Evolutionary conservation across 768 basidiomycete genomes (phyloP), one percentile per base, ranked within the genome.

Genomic region (Ramaria sp.): DNA sequence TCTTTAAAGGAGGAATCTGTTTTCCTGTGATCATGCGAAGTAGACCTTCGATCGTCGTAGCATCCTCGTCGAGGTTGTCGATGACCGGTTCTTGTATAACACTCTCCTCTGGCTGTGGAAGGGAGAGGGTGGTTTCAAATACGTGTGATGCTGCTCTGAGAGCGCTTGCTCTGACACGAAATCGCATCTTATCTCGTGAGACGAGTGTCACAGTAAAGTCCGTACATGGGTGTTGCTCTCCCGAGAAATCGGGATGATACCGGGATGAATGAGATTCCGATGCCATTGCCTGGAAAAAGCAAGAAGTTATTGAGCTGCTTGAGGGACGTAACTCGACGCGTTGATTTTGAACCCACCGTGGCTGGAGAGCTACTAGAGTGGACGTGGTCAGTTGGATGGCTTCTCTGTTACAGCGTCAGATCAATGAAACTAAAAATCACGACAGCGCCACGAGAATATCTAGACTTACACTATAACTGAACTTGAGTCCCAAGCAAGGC

Each of bases 1-100:
- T 75, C 32, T 69, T 66, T 22, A 81, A 65, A 3, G 66, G 64
- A 13, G 73, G 67, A 15, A 84, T 71, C 0, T 78, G 69, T 7
- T 81, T 69, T 8, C 83, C 82, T 48, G 77, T 79, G 24, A 78
- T 70, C 76, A 84, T 81, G 57, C 75, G 75, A 4, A 85, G 69
- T 2, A 85, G 65, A 10, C 70, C 64, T 61, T 81, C 80, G 22
- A 85, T 73, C 0, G 76, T 77, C 39, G 67, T 60, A 5, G 73
- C 62, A 45, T 79, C 79, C 60, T 84, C 82, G 50, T 81, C 78
- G 45, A 82, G 67, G 58, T 22, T 34, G 7, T 50, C 48, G 32
- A 50, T 50, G 32, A 50, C 48, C 13, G 34, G n/a, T 8, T 24
- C 34, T 1, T 24, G 15, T 24, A 10, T 5, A 22, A 1, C 5